Evolutionary conservation across 163 green algal species (phyloP).

Genomic region (Coccomyxa subellipsoidea): DNA sequence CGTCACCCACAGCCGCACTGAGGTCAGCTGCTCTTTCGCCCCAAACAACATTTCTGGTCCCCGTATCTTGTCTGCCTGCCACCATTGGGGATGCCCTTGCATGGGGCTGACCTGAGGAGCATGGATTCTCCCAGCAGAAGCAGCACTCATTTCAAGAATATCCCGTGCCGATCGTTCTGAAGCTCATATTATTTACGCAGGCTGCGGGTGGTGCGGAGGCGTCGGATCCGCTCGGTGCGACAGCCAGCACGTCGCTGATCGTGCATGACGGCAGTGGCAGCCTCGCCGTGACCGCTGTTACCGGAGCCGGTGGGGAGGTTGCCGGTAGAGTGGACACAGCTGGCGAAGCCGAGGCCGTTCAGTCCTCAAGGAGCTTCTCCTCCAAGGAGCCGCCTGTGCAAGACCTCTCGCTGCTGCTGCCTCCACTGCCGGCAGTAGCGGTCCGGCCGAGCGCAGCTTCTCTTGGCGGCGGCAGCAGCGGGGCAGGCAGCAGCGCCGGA

Average conservation of each 20-base stretch:
- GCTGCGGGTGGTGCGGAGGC: not conserved
- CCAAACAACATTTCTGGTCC: not conserved
- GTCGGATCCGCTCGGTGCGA: not conserved
- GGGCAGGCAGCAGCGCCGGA: not conserved
- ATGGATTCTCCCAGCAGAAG: not conserved
- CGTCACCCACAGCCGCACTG: not conserved
- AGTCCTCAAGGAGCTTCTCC: not conserved
- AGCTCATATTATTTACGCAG: not conserved
- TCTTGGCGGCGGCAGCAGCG: not conserved
- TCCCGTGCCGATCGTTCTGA: too few relatives aligned
- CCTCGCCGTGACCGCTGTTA: not conserved
- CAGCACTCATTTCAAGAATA: not conserved
- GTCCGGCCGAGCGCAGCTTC: not conserved
- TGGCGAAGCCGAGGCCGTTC: not conserved
- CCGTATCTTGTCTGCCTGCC: too few relatives aligned
- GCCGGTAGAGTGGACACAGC: not conserved
- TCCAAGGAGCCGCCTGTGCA: not conserved
- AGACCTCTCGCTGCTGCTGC: not conserved
- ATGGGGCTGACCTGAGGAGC: too few relatives aligned
- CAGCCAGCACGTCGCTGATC: not conserved
- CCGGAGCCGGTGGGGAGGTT: not conserved
- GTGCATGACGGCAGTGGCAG: not conserved
- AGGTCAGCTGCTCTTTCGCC: not conserved
- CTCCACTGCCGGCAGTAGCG: not conserved
- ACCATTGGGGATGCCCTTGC: too few relatives aligned